These are phyloP conservation scores for Kodamaea hsintzibuensis DNA, from an alignment of 805 yeast genomes.

Conservation along the genomic window DNA sequence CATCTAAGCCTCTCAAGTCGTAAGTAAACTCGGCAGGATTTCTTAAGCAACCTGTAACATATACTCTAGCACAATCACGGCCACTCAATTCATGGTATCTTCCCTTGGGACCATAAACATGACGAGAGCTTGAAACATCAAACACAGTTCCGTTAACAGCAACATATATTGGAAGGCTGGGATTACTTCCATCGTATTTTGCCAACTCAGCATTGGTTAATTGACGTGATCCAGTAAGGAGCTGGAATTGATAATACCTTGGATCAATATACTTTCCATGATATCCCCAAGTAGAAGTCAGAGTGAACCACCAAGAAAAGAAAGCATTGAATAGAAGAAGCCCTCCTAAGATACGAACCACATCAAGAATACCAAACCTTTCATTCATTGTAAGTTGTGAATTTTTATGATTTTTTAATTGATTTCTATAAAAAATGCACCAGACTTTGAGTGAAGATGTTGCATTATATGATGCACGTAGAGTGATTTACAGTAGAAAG, in stretches of 20 bases:
- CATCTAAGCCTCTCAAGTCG: conserved; percentile 64
- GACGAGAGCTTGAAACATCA: conserved; percentile 56
- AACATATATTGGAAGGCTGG: conserved; percentile 52
- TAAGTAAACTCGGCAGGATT: conserved; percentile 57
- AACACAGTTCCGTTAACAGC: conserved; percentile 62
- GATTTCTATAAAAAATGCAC: background rate
- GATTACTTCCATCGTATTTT: conserved; percentile 51
- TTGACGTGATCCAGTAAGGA: conserved; percentile 18
- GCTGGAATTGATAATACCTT: conserved; percentile 36
- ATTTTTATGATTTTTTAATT: background rate
- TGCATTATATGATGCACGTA: too few species aligned
- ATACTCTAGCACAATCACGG: conserved; percentile 66
- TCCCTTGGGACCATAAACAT: conserved; percentile 60
- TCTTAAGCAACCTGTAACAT: conserved; percentile 67
- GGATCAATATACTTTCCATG: conserved; percentile 50
- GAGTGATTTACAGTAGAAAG: too few species aligned
- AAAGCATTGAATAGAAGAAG: conserved; percentile 46
- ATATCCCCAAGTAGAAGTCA: conserved; percentile 61
- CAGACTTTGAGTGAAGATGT: background rate
- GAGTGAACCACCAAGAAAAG: conserved; percentile 60
- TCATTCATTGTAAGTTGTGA: background rate
- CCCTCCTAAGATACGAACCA: conserved; percentile 47
- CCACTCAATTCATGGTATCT: conserved; percentile 61
- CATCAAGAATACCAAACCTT: conserved; percentile 37
- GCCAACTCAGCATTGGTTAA: conserved; percentile 50